These are phyloP conservation scores for Aspergillus udagawae DNA, from an alignment of 2,329 filamentous ascomycete species.

Conservation along the genomic window DNA sequence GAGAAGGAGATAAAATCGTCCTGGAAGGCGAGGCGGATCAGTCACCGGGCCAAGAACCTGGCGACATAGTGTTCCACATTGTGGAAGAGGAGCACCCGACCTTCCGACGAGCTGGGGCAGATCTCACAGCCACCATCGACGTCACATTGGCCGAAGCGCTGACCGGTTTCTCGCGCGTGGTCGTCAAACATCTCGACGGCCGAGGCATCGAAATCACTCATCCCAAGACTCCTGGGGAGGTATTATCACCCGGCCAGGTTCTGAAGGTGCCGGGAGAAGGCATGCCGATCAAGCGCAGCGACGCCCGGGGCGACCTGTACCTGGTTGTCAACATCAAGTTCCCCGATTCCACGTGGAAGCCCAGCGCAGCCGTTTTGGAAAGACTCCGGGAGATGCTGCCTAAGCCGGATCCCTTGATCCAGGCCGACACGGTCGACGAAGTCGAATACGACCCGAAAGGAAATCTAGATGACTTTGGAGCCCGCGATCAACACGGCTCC, in stretches of 20 bases:
- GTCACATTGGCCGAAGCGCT: slow-evolving; percentile 81
- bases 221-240: slow-evolving; percentile 69
- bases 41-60: slow-evolving; percentile 79
- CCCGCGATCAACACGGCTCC: slow-evolving; percentile 39
- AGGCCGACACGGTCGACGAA: slow-evolving; percentile 75
- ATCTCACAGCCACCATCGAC: slow-evolving; percentile 76
- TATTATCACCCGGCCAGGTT: slow-evolving; percentile 77
- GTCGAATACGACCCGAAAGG: slow-evolving; percentile 81
- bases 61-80: slow-evolving; percentile 88
- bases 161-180: slow-evolving; percentile 83
- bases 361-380: slow-evolving; percentile 65
- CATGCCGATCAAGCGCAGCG: slow-evolving; percentile 88
- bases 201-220: slow-evolving; percentile 80
- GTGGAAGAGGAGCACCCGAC: slow-evolving; percentile 74
- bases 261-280: slow-evolving; percentile 85
- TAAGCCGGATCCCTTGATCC: slow-evolving; percentile 55
- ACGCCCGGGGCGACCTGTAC: slow-evolving; percentile 81
- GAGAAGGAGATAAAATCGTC: slow-evolving; percentile 80
- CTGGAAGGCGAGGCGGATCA: slow-evolving; percentile 94
- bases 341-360: slow-evolving; percentile 80
- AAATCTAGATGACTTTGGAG: slow-evolving; percentile 67
- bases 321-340: slow-evolving; percentile 82
- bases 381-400: slow-evolving; percentile 74
- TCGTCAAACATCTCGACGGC: slow-evolving; percentile 88
- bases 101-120: slow-evolving; percentile 78